Percentiles rank a stretch among this genome's conserved stretches.
Evolutionary conservation across 805 yeast species (phyloP).

Genomic region (Barnettozyma sp.): DNA sequence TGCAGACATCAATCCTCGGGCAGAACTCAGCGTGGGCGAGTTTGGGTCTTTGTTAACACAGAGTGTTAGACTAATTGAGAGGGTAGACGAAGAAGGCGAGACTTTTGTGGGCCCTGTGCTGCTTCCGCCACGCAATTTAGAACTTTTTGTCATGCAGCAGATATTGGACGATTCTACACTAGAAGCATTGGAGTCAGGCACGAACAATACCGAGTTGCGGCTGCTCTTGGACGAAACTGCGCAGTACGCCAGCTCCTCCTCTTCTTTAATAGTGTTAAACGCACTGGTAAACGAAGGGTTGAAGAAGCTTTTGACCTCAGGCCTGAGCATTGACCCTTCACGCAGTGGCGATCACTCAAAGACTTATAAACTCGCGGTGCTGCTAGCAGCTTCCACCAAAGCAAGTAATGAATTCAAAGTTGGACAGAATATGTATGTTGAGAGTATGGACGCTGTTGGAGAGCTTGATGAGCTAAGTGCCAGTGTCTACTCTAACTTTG

Average conservation of each 20-base stretch:
- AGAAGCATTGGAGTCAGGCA: constrained; percentile 16
- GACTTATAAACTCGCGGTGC: constrained; percentile 54
- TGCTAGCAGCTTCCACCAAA: constrained; percentile 60
- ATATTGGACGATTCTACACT: constrained; percentile 39
- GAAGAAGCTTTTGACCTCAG: constrained; percentile 28
- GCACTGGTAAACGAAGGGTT: constrained; percentile 31
- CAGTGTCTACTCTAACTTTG: constrained; percentile 77
- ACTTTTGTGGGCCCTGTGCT: constrained; percentile 28
- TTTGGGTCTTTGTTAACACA: constrained; percentile 41
- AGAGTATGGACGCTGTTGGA: constrained; percentile 41
- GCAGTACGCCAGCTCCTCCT: constrained; percentile 35
- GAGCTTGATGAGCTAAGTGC: constrained; percentile 87
- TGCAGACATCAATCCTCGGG: constrained; percentile 59
- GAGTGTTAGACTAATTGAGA: constrained; percentile 33
- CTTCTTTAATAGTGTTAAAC: constrained; percentile 27
- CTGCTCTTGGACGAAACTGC: constrained; percentile 37
- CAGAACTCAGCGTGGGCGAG: constrained; percentile 58
- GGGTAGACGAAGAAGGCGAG: constrained; percentile 6
- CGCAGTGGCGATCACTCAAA: constrained; percentile 14
- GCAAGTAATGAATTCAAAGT: constrained; percentile 51
- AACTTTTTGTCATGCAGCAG: constrained; percentile 48
- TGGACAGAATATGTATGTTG: constrained; percentile 34
- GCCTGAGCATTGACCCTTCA: constrained; percentile 13
- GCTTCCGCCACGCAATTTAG: constrained; percentile 46
- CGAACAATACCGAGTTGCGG: constrained; percentile 27